phyloP scores from a whole-genome alignment of 495 filamentous ascomycete species.

The Neurospora cerealis region DNA sequence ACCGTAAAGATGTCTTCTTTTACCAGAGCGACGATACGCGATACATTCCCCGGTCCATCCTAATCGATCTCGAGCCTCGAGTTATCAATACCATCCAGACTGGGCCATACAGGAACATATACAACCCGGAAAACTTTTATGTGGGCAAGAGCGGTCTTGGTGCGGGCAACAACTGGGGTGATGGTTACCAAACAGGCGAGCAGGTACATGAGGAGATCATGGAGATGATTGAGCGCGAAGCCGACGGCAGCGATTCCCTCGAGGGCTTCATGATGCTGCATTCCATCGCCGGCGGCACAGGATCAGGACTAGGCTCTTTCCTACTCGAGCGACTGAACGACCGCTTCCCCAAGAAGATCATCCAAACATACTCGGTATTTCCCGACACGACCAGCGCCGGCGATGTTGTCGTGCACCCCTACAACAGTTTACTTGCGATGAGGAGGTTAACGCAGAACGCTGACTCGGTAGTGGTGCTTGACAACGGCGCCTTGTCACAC shows the following conservation, averaged over 20 bases:
- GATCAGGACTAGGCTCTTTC: slow-evolving; percentile 87
- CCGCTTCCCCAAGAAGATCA: slow-evolving; percentile 95
- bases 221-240: slow-evolving; percentile 99
- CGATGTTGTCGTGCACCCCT: slow-evolving; percentile 95
- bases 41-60: slow-evolving; percentile 93
- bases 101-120: slow-evolving; percentile 92
- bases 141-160: slow-evolving; percentile 83
- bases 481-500: slow-evolving; percentile 86
- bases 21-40: slow-evolving; percentile 97
- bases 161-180: slow-evolving; percentile 96
- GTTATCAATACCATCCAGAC: slow-evolving; percentile 89
- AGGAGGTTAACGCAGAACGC: slow-evolving; percentile 86
- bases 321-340: slow-evolving; percentile 95
- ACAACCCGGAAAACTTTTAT: slow-evolving; percentile 99
- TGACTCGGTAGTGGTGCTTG: slow-evolving; percentile 94
- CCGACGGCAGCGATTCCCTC: slow-evolving; percentile 92
- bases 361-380: slow-evolving; percentile 98
- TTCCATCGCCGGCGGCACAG: slow-evolving; percentile 94
- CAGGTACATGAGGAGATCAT: slow-evolving; percentile 91
- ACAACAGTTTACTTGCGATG: slow-evolving; percentile 93
- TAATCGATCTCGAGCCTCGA: slow-evolving; percentile 89
- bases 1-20: slow-evolving; percentile 98
- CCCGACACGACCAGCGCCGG: slow-evolving; percentile 74
- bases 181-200: slow-evolving; percentile 89
- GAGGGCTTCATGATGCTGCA: slow-evolving; percentile 99